Evolutionary conservation across 2,329 filamentous ascomycete species (phyloP).

Genomic region (Fusarium decemcellulare): DNA sequence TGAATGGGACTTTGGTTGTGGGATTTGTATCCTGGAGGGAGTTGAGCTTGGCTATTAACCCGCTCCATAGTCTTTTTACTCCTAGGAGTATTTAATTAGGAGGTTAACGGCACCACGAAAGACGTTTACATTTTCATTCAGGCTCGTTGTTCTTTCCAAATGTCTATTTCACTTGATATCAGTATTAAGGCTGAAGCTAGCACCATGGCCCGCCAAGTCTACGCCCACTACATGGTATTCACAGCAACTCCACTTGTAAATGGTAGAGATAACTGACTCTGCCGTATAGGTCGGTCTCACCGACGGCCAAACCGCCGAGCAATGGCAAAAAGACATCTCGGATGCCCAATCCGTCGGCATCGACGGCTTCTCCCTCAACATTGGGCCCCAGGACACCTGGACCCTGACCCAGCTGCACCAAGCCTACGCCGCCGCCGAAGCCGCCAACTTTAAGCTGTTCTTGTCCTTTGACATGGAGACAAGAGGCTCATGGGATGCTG

Average conservation of each 20-base stretch:
- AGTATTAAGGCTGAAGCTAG: not conserved
- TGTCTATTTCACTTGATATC: not conserved
- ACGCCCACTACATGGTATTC: conserved; percentile 50
- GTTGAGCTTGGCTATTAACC: not conserved
- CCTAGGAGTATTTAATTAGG: not conserved
- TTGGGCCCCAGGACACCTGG: conserved; percentile 52
- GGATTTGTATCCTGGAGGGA: not conserved
- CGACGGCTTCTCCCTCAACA: conserved; percentile 59
- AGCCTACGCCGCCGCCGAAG: conserved; percentile 46
- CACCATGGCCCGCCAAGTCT: conserved; percentile 45
- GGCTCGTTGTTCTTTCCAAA: not conserved
- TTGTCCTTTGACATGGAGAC: conserved; percentile 58
- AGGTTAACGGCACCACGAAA: not conserved
- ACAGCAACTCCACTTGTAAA: not conserved
- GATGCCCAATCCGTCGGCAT: conserved; percentile 54
- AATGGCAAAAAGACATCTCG: conserved; percentile 53
- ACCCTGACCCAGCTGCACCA: conserved; percentile 49
- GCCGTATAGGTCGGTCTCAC: conserved; percentile 48
- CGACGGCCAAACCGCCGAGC: conserved; percentile 44
- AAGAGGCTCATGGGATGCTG: conserved; percentile 45
- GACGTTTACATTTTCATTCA: not conserved
- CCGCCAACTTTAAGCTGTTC: conserved; percentile 52
- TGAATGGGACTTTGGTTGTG: not conserved
- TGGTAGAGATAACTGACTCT: not conserved
- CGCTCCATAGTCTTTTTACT: not conserved